phyloP scores from a whole-genome alignment of 148 eudicot species.

The Vaccinium darrowii region DNA sequence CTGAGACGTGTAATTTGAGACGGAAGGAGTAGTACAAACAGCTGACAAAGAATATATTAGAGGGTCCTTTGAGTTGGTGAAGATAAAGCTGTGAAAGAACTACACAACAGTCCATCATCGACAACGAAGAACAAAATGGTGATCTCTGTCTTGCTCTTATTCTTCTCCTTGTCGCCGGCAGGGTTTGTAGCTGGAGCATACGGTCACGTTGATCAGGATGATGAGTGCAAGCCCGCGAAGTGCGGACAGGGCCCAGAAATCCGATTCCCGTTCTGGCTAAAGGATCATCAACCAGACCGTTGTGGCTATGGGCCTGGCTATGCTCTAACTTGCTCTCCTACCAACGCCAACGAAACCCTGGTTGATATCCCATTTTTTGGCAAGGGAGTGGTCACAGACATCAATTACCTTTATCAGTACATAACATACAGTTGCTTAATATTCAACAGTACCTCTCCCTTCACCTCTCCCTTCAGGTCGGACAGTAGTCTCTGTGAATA shows the following conservation, averaged over 20 bases:
- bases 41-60: too few species aligned
- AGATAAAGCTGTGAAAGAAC: too few species aligned
- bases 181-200: background rate
- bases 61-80: too few species aligned
- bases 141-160: background rate
- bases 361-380: background rate
- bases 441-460: too few species aligned
- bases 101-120: too few species aligned
- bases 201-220: background rate
- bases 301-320: background rate
- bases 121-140: background rate
- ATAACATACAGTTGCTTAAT: too few species aligned
- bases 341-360: background rate
- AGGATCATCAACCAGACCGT: background rate
- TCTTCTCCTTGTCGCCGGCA: background rate
- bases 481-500: too few species aligned
- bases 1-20: too few species aligned
- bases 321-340: background rate
- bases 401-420: background rate
- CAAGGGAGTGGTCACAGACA: too few species aligned
- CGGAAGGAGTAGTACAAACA: too few species aligned
- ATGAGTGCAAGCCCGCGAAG: background rate
- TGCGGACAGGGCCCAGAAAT: background rate
- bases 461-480: accelerated
- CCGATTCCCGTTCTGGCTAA: constrained; percentile 8